Base-by-base conservation (phyloP, 345 rosid genomes). In the Melaleuca alternifolia region DNA sequence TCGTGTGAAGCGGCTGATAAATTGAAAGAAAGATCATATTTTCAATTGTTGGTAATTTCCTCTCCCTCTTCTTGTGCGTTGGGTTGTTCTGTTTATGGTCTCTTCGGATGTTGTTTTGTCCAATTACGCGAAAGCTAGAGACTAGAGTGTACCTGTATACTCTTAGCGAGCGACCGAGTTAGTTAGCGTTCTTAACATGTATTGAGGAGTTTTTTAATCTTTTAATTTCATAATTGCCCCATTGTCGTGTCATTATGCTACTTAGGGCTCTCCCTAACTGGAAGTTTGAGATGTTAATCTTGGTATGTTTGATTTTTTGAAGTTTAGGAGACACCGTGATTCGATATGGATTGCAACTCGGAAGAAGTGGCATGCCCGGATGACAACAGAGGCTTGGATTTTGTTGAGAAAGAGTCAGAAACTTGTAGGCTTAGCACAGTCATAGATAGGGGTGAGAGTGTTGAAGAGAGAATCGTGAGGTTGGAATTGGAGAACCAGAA, bases 401-500 rank as follows among this genome's bases (percentile, higher is more conserved):
- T 23, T 54, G n/a, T 30, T 24, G 1, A 85, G 11, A 87, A 87
- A 84, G 85, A 83, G 54, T 48, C 53, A 33, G 84, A 53, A 28
- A 85, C 23, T 12, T 84, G 87, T 71, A 85, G 83, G 85, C 84
- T 88, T 84, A 33, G 53, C 10, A 77, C 87, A 59, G 50, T 48
- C 53, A 82, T 85, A 41, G 90, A 81, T 53, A 86, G 61, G 82
- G 84, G 30, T 59, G 61, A 53, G 89, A 92, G 89, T 81, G 88
- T 89, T 33, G 92, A 92, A 88, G 90, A 87, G 75, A 92, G 87
- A 84, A 91, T 88, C 75, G 28, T 33, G 44, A 92, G 89, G 46
- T 85, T 96, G 86, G 93, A 92, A 87, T 54, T 85, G 61, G 93
- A 93, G 91, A 84, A 91, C 71, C 79, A 28, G 82, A 92, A 87